These are phyloP conservation scores for Pisolithus orientalis DNA, from an alignment of 768 basidiomycete genomes.

Conservation along the genomic window DNA sequence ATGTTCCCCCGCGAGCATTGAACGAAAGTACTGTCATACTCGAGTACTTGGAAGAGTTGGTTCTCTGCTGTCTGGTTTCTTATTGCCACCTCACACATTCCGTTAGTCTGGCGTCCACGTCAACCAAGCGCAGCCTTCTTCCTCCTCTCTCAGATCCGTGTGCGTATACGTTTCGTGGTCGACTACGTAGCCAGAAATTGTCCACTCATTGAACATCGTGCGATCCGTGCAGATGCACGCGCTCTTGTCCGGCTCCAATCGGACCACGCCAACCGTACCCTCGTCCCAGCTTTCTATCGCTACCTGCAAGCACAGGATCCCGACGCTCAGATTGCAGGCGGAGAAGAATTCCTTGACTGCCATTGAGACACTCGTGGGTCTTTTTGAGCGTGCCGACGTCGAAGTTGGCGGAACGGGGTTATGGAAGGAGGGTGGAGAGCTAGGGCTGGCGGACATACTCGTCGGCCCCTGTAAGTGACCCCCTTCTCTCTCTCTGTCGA, in stretches of 20 bases:
- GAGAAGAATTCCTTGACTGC: conserved; percentile 49
- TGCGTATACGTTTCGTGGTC: conserved; percentile 22
- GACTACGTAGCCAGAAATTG: not conserved
- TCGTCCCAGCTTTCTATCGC: conserved; percentile 71
- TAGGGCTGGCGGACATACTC: conserved; percentile 64
- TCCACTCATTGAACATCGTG: not conserved
- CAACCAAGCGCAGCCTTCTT: conserved; percentile 46
- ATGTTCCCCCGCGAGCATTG: conserved; percentile 50
- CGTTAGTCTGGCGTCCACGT: conserved; percentile 43
- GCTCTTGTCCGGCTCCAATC: conserved; percentile 62
- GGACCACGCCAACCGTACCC: conserved; percentile 57
- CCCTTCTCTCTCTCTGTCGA: not conserved
- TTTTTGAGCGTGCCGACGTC: conserved; percentile 52
- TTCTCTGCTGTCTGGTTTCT: conserved; percentile 8
- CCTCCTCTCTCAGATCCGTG: conserved; percentile 57
- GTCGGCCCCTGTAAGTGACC: conserved; percentile 59
- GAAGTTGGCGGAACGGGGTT: conserved; percentile 49
- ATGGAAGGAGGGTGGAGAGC: conserved; percentile 50
- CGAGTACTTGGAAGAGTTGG: conserved; percentile 74
- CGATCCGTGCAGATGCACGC: conserved; percentile 45
- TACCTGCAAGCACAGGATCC: conserved; percentile 65
- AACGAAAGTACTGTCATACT: conserved; percentile 80
- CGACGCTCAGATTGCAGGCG: conserved; percentile 43
- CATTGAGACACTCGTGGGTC: conserved; percentile 42
- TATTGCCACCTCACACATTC: not conserved